These are phyloP conservation scores for Calvatia gigantea DNA, from an alignment of 768 basidiomycete genomes.

Conservation along the genomic window DNA sequence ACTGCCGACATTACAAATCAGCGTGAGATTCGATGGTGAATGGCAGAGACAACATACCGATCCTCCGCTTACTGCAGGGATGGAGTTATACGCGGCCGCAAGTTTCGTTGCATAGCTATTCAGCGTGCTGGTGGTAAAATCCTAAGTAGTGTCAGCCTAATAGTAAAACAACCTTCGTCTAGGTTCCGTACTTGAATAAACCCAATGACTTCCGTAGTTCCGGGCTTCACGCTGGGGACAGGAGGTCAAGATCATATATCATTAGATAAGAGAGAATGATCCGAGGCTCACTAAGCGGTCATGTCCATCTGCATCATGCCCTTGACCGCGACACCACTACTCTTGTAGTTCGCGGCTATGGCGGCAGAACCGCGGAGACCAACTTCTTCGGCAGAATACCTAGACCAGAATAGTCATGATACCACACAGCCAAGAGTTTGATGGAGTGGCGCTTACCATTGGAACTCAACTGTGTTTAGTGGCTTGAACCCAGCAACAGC, in stretches of 20 bases:
- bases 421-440: slow-evolving; percentile 15
- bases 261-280: background rate
- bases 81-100: slow-evolving; percentile 37
- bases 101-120: slow-evolving; percentile 39
- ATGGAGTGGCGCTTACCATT: slow-evolving; percentile 29
- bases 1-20: slow-evolving; percentile 14
- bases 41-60: slow-evolving; percentile 13
- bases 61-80: slow-evolving; percentile 35
- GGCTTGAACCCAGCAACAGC: slow-evolving; percentile 32
- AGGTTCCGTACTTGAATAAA: slow-evolving; percentile 23
- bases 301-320: slow-evolving; percentile 45
- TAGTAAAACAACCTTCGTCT: background rate
- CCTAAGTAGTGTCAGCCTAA: slow-evolving; percentile 28
- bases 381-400: slow-evolving; percentile 42
- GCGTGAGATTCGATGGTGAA: background rate
- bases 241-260: slow-evolving; percentile 12
- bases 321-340: slow-evolving; percentile 34
- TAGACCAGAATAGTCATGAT: slow-evolving; percentile 43
- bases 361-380: slow-evolving; percentile 48
- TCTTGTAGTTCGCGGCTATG: slow-evolving; percentile 45
- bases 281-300: slow-evolving; percentile 31
- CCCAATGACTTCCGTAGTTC: slow-evolving; percentile 34
- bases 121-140: slow-evolving; percentile 29
- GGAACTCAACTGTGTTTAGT: slow-evolving; percentile 37
- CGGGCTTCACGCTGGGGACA: slow-evolving; percentile 39